A percentile compares a stretch with the other conserved stretches of the same genome.
Conservation (phyloP, 805 yeast genomes). For the Metschnikowia drakensbergensis region DNA sequence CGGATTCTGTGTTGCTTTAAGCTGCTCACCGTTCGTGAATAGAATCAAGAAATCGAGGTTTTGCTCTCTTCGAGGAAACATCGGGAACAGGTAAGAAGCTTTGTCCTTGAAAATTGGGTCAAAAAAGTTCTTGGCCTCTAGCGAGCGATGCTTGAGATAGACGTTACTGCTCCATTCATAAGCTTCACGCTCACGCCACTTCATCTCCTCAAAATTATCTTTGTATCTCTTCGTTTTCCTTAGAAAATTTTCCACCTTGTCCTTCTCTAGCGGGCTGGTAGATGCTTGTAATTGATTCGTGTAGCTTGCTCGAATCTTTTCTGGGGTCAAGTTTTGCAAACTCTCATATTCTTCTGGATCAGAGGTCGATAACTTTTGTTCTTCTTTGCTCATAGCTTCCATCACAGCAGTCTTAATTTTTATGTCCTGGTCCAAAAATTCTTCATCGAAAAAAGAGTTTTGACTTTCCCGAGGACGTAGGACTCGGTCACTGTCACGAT, state of each 20-base stretch:
- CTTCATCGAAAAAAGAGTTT: background rate
- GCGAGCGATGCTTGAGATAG: constrained; percentile 32
- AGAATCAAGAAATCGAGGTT: constrained; percentile 27
- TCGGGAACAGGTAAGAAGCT: constrained; percentile 8
- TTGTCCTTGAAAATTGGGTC: constrained; percentile 31
- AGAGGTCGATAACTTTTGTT: constrained; percentile 4
- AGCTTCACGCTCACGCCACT: constrained; percentile 47
- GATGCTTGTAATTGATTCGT: background rate
- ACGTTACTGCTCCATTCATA: constrained; percentile 48
- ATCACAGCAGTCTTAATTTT: constrained; percentile 23
- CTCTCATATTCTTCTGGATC: constrained; percentile 16
- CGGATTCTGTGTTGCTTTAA: constrained; percentile 35
- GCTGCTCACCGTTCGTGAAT: constrained; percentile 33
- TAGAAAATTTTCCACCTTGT: constrained; percentile 40
- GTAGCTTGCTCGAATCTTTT: constrained; percentile 17
- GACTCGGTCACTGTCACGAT: constrained; percentile 9
- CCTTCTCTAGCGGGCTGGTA: constrained; percentile 2
- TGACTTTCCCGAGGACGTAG: constrained; percentile 4
- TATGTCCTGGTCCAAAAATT: constrained; percentile 10
- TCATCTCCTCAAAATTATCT: constrained; percentile 38
- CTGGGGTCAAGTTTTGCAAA: constrained; percentile 17
- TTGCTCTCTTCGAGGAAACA: constrained; percentile 17
- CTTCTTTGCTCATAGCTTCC: constrained; percentile 22
- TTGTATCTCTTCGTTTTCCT: constrained; percentile 39
- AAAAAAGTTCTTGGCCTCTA: constrained; percentile 43